phyloP scores from a whole-genome alignment of 192 early-diverging fungal species.

The Geranomyces michiganensis region DNA sequence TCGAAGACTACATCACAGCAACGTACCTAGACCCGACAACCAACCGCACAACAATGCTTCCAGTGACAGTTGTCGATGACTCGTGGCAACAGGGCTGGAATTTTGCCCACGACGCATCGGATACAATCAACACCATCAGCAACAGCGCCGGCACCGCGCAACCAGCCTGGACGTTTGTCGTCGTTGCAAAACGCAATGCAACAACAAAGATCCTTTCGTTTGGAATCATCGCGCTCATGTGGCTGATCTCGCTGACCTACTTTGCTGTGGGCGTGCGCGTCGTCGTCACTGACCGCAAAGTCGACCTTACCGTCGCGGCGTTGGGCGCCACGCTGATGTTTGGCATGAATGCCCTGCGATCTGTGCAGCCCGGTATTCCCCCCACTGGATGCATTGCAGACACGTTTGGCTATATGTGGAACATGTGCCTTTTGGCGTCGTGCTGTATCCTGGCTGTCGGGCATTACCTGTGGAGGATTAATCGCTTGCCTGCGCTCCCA shows the following conservation, averaged over 20 bases:
- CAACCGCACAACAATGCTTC: not conserved
- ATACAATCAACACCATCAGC: not conserved
- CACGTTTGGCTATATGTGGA: conserved; percentile 15
- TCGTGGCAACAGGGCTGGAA: conserved; percentile 9
- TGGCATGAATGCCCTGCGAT: conserved; percentile 2
- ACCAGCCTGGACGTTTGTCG: not conserved
- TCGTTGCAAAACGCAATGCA: not conserved
- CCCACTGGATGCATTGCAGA: conserved; percentile 9
- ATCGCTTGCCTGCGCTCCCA: not conserved
- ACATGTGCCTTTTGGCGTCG: conserved; percentile 1
- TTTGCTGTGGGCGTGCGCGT: conserved; percentile 4
- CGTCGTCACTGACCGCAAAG: conserved; percentile 8
- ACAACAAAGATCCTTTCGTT: conserved; percentile 5
- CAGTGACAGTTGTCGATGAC: not conserved
- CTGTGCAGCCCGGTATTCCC: not conserved
- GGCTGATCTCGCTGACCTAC: conserved; percentile 3
- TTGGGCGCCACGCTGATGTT: conserved; percentile 13
- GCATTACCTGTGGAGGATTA: not conserved
- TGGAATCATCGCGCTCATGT: conserved; percentile 16
- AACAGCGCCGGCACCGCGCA: not conserved
- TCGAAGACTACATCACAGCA: not conserved
- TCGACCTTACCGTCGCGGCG: conserved; percentile 7
- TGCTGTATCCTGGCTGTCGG: conserved; percentile 1
- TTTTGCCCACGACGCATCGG: not conserved
- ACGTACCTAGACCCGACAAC: conserved; percentile 1